Evolutionary conservation across 2,329 filamentous ascomycete genomes (phyloP).

Genomic region (Ascochyta pisi): DNA sequence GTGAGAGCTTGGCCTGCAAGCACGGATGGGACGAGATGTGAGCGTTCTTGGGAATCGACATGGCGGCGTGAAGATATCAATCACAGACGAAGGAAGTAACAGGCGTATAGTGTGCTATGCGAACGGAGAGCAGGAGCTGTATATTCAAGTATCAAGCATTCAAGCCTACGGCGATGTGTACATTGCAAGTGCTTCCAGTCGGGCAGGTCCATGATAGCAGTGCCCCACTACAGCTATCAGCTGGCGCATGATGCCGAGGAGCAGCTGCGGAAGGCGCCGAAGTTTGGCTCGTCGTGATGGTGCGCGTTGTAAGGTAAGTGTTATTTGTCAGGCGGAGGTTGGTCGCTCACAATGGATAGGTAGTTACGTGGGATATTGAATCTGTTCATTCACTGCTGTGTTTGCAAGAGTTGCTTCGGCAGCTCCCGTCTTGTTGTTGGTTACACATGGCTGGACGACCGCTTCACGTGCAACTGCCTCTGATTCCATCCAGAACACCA

Average conservation of each 20-base stretch:
- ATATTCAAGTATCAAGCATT: background rate
- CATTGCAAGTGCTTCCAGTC: background rate
- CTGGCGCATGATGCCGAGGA: background rate
- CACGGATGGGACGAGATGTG: constrained; percentile 88
- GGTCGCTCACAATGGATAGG: no score
- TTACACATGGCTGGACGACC: no score
- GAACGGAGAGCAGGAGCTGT: background rate
- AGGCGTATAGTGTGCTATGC: background rate
- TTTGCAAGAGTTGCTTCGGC: no score
- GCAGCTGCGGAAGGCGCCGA: no score
- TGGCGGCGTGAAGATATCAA: constrained; percentile 20
- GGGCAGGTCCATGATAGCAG: constrained; percentile 17
- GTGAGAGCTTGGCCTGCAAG: constrained; percentile 85
- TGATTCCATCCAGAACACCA: background rate
- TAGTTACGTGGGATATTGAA: no score
- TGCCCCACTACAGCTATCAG: constrained; percentile 9
- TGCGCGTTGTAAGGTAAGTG: no score
- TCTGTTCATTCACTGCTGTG: no score
- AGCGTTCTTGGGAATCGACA: constrained; percentile 60
- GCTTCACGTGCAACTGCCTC: no score
- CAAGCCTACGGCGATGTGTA: constrained; percentile 2
- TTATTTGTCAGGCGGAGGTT: no score
- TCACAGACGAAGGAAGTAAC: background rate
- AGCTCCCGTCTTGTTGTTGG: no score
- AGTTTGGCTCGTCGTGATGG: no score